Evolutionary conservation across 2,329 filamentous ascomycete species (phyloP).

Genomic region (Xylaria digitata): DNA sequence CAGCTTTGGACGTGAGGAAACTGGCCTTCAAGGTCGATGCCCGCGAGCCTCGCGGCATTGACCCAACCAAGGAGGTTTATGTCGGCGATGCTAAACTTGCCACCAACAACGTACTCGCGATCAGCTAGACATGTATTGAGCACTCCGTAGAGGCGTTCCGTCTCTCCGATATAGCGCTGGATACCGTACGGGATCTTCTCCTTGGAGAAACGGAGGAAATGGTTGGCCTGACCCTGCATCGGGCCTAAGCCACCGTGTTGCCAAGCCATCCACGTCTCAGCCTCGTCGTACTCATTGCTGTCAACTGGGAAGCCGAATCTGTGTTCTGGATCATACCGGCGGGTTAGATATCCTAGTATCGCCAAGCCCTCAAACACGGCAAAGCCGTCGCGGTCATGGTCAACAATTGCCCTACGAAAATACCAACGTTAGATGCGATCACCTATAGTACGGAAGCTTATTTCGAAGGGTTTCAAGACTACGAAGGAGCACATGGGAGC

Average conservation of each 20-base stretch:
- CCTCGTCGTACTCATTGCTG: conserved; percentile 53
- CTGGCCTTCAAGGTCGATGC: conserved; percentile 66
- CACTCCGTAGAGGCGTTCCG: conserved; percentile 77
- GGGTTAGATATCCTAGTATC: conserved; percentile 78
- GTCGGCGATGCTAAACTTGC: conserved; percentile 75
- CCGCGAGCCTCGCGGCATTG: conserved; percentile 66
- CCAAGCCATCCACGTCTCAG: conserved; percentile 74
- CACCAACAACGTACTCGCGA: conserved; percentile 67
- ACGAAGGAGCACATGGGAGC: background rate
- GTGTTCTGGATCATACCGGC: conserved; percentile 76
- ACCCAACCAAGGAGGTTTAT: conserved; percentile 80
- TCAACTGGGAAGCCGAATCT: conserved; percentile 70
- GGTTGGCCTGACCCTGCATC: conserved; percentile 79
- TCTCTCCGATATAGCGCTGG: conserved; percentile 81
- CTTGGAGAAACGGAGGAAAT: conserved; percentile 75
- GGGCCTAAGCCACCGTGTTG: conserved; percentile 81
- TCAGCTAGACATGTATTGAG: conserved; percentile 72
- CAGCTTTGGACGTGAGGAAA: conserved; percentile 76
- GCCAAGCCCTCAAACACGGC: conserved; percentile 79
- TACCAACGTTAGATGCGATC: background rate
- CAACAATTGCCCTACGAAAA: conserved; percentile 63
- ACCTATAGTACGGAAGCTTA: background rate
- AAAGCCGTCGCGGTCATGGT: conserved; percentile 71
- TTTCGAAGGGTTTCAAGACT: background rate
- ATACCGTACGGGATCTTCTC: conserved; percentile 77